phyloP scores from a whole-genome alignment of 75 land plant genomes.

The Cupressus sempervirens region DNA sequence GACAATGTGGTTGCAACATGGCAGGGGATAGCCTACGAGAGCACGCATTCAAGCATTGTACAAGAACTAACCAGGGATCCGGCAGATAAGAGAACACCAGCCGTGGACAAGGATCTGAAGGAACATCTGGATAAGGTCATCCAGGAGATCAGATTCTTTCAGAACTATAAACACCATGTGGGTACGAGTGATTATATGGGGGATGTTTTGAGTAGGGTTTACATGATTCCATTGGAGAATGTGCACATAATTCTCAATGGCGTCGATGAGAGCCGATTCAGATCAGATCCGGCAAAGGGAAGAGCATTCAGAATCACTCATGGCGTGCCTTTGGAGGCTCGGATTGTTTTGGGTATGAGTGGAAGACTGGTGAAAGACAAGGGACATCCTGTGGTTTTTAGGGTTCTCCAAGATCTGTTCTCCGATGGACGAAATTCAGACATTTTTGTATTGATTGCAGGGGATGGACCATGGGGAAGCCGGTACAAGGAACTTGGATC shows the following conservation, averaged over 20 bases:
- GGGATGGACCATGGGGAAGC: constrained; percentile 76
- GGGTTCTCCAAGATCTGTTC: constrained; percentile 47
- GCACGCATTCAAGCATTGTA: constrained; percentile 69
- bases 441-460: constrained; percentile 59
- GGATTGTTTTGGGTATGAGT: constrained; percentile 66
- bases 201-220: constrained; percentile 53
- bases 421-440: constrained; percentile 22
- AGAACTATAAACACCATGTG: constrained; percentile 58
- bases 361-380: constrained; percentile 81
- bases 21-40: constrained; percentile 83
- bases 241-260: constrained; percentile 77
- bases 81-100: constrained; percentile 31
- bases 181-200: constrained; percentile 65
- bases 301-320: constrained; percentile 32
- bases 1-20: constrained; percentile 58
- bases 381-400: constrained; percentile 77
- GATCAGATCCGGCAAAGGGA: constrained; percentile 22
- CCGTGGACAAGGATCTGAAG: constrained; percentile 25
- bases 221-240: constrained; percentile 54
- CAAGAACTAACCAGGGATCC: constrained; percentile 59
- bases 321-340: constrained; percentile 38
- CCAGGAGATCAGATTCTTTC: constrained; percentile 64
- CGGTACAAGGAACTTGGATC: constrained; percentile 65
- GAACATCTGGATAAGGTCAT: constrained; percentile 25
- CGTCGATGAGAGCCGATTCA: constrained; percentile 51